Conservation (phyloP, 208 protist species). For the Acanthamoeba lugdunensis region DNA sequence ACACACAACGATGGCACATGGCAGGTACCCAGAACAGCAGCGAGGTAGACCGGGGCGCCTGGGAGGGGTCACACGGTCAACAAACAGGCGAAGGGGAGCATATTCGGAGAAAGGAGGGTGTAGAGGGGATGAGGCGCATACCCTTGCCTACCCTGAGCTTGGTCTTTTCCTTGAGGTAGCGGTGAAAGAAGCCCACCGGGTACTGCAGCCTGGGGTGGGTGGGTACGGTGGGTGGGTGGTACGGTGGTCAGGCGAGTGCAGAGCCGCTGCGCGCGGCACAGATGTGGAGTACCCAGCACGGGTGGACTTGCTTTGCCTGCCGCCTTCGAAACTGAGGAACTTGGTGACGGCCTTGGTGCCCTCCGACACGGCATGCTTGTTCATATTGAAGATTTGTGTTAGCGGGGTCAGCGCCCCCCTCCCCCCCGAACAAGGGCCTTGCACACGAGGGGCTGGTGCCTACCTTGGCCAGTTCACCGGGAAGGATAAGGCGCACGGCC, state of each 20-base stretch:
- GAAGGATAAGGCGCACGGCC: conserved; percentile 96
- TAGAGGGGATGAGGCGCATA: neutral
- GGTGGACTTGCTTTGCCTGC: conserved; percentile 73
- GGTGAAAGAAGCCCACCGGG: conserved; percentile 96
- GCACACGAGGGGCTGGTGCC: too few relatives aligned
- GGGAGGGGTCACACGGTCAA: conserved; percentile 32
- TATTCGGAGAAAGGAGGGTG: too few relatives aligned
- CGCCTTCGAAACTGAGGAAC: conserved; percentile 79
- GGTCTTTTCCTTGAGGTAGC: conserved; percentile 89
- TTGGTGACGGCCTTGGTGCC: conserved; percentile 98
- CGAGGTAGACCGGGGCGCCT: conserved; percentile 81
- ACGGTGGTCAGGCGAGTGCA: too few relatives aligned
- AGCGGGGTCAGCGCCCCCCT: too few relatives aligned
- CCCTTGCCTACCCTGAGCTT: conserved; percentile 93
- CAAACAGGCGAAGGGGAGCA: too few relatives aligned
- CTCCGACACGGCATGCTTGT: conserved; percentile 96
- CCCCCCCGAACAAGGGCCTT: too few relatives aligned
- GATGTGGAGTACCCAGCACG: too few relatives aligned
- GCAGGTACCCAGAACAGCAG: conserved; percentile 38
- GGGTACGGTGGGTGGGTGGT: neutral
- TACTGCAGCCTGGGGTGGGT: conserved; percentile 93
- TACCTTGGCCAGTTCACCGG: conserved; percentile 96
- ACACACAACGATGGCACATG: neutral
- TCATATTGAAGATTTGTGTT: too few relatives aligned
- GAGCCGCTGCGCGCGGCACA: neutral